Evolutionary conservation across 768 basidiomycete species (phyloP), one percentile per base, ranked within the genome.

Genomic region (Cubamyces sp.): DNA sequence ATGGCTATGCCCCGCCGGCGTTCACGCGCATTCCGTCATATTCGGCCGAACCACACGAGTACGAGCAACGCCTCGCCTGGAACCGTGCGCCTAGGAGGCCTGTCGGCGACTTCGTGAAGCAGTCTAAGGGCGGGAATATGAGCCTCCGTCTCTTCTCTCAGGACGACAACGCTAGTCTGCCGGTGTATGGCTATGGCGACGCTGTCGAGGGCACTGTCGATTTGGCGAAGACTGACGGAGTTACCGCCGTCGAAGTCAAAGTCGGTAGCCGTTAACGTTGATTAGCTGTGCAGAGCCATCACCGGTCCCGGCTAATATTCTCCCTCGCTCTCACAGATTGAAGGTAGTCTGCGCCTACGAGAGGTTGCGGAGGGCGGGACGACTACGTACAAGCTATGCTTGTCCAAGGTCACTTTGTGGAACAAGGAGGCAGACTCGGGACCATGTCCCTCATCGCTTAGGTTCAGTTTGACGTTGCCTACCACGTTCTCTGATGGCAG

Each of bases 321-420:
- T 61, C 61, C 58, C 21, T 49, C 9, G 16, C 50, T 62, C 30
- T 26, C 30, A 30, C 65, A 90, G 88, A 77, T 89, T 25, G 86
- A 88, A 69, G 89, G 88, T 14, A 78, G 74, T 41, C 75, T 91
- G 50, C 71, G 74, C 53, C 66, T 90, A 47, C 81, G 82, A 60
- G 88, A 90, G 69, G 78, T 88, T 23, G 88, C 83, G 3, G 89
- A 84, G 62, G 85, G 84, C n/a, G 90, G 90, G 14, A 78, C 80
- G 7, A 77, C 81, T 21, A 78, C 79, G 21, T 77, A 77, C 26
- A 82, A 76, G 43, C 66, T 91, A 3, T 86, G 83, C 66, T 73
- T 84, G 46, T 80, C 81, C 61, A 82, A 78, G 9, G 72, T 74
- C 25, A 70, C 82, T 19, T 77, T 92, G 21, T 92, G 88, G 88